Evolutionary conservation across 148 eudicot genomes (phyloP).

Genomic region (Chenopodium quinoa): DNA sequence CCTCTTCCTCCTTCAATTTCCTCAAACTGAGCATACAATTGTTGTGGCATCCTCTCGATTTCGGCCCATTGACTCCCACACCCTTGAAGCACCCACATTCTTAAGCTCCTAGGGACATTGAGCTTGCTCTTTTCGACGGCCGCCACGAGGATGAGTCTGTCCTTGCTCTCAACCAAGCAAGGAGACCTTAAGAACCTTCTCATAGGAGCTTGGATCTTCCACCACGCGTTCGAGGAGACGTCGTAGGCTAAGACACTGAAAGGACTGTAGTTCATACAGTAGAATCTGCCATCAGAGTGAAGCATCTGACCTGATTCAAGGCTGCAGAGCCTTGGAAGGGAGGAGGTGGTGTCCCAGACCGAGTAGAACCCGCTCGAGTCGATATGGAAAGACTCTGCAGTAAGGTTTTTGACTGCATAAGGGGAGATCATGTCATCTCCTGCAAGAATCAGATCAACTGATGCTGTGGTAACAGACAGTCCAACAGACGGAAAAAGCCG

Average conservation of each 20-base stretch:
- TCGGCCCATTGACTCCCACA: constrained; percentile 82
- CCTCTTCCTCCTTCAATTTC: constrained; percentile 64
- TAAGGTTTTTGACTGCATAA: constrained; percentile 84
- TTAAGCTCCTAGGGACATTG: constrained; percentile 72
- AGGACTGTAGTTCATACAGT: constrained; percentile 88
- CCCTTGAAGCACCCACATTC: constrained; percentile 70
- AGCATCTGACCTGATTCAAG: constrained; percentile 78
- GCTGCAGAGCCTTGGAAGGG: constrained; percentile 82
- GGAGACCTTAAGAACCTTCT: constrained; percentile 80
- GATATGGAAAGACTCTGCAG: constrained; percentile 71
- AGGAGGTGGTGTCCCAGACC: constrained; percentile 61
- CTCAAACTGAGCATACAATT: constrained; percentile 62
- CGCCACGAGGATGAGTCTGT: constrained; percentile 59
- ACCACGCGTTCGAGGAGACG: constrained; percentile 50
- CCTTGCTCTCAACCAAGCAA: constrained; percentile 48
- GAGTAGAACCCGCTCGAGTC: constrained; percentile 69
- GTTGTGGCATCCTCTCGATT: constrained; percentile 92
- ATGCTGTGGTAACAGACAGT: constrained; percentile 40
- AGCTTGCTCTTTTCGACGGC: constrained; percentile 92
- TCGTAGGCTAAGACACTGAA: constrained; percentile 68
- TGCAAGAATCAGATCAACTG: constrained; percentile 60
- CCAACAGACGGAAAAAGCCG: constrained; percentile 77
- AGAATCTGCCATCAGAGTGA: constrained; percentile 45
- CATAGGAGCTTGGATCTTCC: constrained; percentile 94
- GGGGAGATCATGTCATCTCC: constrained; percentile 98